phyloP scores from a whole-genome alignment of 2,329 filamentous ascomycete species.

The Scytalidium sp. region DNA sequence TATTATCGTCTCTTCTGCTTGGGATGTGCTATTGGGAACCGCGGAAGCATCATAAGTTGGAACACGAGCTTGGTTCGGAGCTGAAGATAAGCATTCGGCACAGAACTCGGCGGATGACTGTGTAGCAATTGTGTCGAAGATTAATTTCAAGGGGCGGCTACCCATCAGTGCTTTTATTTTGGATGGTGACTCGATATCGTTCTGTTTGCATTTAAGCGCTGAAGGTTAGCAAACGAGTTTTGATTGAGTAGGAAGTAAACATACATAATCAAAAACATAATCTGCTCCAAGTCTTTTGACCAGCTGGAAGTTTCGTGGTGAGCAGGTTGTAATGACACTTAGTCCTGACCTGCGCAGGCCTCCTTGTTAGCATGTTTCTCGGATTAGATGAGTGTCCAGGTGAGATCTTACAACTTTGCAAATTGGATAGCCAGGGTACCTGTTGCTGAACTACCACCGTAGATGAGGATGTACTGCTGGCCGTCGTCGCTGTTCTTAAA shows the following conservation, averaged over 20 bases:
- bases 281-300: conserved; percentile 43
- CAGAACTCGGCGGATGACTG: conserved; percentile 12
- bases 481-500: conserved; percentile 4
- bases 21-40: neutral
- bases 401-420: conserved; percentile 35
- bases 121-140: conserved; percentile 18
- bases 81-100: conserved; percentile 15
- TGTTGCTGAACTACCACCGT: conserved; percentile 46
- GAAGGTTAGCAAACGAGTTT: neutral
- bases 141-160: conserved; percentile 23
- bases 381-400: no score
- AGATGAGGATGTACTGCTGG: conserved; percentile 37
- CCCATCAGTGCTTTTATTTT: conserved; percentile 42
- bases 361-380: no score
- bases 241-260: neutral
- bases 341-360: conserved; percentile 19
- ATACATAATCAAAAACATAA: conserved; percentile 44
- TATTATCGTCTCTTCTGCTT: neutral
- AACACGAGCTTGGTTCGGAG: no score
- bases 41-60: no score
- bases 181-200: conserved; percentile 34
- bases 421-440: conserved; percentile 44
- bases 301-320: conserved; percentile 43
- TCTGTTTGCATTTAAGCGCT: conserved; percentile 10
- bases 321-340: conserved; percentile 40